These are phyloP conservation scores for Penicillium sp. DNA, from an alignment of 2,329 filamentous ascomycete genomes.

Conservation along the genomic window DNA sequence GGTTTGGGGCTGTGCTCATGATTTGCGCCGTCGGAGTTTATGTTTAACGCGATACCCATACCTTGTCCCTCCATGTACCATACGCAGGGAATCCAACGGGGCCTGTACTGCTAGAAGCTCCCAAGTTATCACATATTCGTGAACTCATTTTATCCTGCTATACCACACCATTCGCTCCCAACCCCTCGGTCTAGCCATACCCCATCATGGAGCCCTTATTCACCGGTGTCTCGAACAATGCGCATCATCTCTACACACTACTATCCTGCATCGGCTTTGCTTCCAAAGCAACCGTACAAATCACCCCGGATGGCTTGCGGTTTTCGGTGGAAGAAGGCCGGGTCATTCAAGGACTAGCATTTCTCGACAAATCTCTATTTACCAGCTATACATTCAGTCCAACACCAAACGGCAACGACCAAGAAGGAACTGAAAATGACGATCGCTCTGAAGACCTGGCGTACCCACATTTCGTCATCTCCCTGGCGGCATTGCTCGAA, in stretches of 20 bases:
- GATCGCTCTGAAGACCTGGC: conserved; percentile 36
- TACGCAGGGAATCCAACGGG: conserved; percentile 32
- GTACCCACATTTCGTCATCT: conserved; percentile 77
- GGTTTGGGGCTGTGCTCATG: conserved; percentile 94
- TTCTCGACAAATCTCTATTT: conserved; percentile 86
- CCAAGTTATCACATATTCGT: conserved; percentile 22
- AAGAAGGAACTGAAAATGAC: conserved; percentile 33
- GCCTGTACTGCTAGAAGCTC: conserved; percentile 35
- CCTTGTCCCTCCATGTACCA: conserved; percentile 36
- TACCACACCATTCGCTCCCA: neutral
- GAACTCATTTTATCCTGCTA: conserved; percentile 4
- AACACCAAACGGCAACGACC: conserved; percentile 27
- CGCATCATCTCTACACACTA: conserved; percentile 59
- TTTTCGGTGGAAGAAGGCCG: conserved; percentile 85
- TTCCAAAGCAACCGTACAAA: conserved; percentile 63
- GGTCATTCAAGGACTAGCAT: conserved; percentile 85
- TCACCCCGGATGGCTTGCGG: conserved; percentile 78
- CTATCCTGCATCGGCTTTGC: conserved; percentile 62
- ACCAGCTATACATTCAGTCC: conserved; percentile 72
- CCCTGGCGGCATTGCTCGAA: conserved; percentile 81
- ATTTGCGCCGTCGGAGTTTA: conserved; percentile 99
- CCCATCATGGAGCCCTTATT: conserved; percentile 48
- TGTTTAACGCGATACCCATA: conserved; percentile 60
- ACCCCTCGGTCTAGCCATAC: conserved; percentile 3
- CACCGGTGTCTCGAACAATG: conserved; percentile 60